These are phyloP conservation scores for Rubus parviflorus DNA, from an alignment of 306 rosid genomes.

Conservation along the genomic window DNA sequence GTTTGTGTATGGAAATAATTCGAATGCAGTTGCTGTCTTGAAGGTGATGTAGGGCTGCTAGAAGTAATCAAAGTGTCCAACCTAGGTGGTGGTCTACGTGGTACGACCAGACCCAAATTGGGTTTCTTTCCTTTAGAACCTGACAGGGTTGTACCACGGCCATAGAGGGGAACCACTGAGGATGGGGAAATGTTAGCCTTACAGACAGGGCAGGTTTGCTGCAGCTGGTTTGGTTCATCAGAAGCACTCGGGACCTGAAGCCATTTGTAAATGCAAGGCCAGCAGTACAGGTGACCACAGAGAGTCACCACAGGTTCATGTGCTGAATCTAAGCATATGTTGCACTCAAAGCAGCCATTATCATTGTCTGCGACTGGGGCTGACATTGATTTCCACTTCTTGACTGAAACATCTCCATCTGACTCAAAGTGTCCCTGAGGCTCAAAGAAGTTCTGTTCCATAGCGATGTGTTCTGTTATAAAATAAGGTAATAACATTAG, in stretches of 20 bases:
- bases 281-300: constrained; percentile 93
- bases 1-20: constrained; percentile 50
- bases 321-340: constrained; percentile 84
- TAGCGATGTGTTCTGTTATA: constrained; percentile 34
- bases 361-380: constrained; percentile 39
- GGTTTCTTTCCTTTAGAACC: constrained; percentile 53
- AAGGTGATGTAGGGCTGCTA: constrained; percentile 35
- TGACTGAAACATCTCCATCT: constrained; percentile 38
- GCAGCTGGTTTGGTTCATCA: constrained; percentile 38
- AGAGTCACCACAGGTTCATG: constrained; percentile 85
- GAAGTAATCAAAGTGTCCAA: constrained; percentile 39
- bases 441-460: constrained; percentile 49
- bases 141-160: constrained; percentile 55
- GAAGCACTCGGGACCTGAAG: constrained; percentile 54
- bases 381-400: constrained; percentile 53
- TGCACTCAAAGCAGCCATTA: constrained; percentile 75
- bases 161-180: constrained; percentile 84
- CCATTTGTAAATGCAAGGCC: constrained; percentile 96
- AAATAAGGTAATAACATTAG: constrained; percentile 11
- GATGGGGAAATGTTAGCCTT: constrained; percentile 65
- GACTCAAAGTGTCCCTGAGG: constrained; percentile 47
- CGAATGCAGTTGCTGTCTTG: constrained; percentile 44
- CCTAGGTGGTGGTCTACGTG: constrained; percentile 66
- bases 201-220: constrained; percentile 75
- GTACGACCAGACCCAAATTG: constrained; percentile 49